These are phyloP conservation scores for Citrus australasica DNA, from an alignment of 345 rosid species.

Conservation along the genomic window DNA sequence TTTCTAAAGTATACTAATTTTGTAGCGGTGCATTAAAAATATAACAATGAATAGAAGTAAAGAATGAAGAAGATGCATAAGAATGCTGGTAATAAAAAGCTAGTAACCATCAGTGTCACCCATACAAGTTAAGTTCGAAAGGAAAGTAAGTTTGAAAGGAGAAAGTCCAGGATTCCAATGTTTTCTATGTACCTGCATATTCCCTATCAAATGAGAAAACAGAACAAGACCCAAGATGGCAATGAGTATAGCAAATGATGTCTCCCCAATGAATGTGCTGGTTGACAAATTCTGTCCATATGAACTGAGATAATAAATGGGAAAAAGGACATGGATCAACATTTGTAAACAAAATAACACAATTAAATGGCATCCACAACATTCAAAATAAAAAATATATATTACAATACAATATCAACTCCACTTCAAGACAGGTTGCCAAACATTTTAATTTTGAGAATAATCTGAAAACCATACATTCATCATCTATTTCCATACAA, in stretches of 20 bases:
- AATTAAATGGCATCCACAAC: neutral
- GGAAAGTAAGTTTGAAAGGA: neutral
- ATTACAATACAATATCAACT: neutral
- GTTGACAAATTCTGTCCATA: conserved; percentile 91
- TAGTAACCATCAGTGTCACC: neutral
- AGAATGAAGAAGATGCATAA: neutral
- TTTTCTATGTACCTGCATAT: conserved; percentile 72
- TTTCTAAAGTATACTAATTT: neutral
- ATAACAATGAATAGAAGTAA: neutral
- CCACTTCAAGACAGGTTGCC: neutral
- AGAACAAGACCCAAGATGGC: conserved; percentile 83
- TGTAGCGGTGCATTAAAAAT: neutral
- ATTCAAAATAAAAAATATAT: neutral
- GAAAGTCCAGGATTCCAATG: conserved; percentile 2
- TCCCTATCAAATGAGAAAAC: conserved; percentile 91
- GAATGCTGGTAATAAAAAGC: neutral
- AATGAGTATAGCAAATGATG: conserved; percentile 77
- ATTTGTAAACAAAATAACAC: conserved; percentile 6
- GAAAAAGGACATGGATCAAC: conserved; percentile 14
- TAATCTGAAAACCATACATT: neutral
- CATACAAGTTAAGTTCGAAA: too few relatives aligned
- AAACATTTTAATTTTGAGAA: neutral
- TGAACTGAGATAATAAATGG: conserved; percentile 51
- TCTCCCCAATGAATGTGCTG: conserved; percentile 81
- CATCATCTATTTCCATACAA: neutral